Base-by-base conservation (phyloP, 2,329 filamentous ascomycete genomes). In the Botrytis hyacinthi region DNA sequence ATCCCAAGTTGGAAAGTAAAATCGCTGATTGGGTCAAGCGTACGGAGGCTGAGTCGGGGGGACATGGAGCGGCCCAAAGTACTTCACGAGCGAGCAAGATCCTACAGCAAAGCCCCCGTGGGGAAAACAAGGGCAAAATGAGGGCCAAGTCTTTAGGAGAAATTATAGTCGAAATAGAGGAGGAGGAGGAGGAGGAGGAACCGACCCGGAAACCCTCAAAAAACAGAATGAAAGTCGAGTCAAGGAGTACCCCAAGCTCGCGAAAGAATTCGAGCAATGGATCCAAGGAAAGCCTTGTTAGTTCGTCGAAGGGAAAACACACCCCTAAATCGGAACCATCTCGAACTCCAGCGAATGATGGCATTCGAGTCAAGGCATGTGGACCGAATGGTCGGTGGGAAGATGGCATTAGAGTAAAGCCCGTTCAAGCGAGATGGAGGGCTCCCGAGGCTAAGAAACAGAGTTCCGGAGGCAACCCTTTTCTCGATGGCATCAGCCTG, bases 21-120 rank as follows among this genome's bases (percentile, higher is more conserved):
- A 87, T 91, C 75, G 86, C 87, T 76, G 87, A 89, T 66, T 91
- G 89, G 90, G 89, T 88, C 0, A 77, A 78, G 60, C 75, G 78
- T 29, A 79, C 75, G 18, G 76, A 74, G 48, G 71, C 71, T 46
- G 71, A 72, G 14, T 12, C 71, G 8, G 40, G 26, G 35, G 32
- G 44, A 18, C 37, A 68, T 26, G 46, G 29, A 48, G 71, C 22
- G 26, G 26, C 57, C 12, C 62, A 72, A 22, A 22, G 54, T 46
- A 29, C 44, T 10, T n/a, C 71, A 26, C 63, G 51, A 51, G 16
- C 42, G 16, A 67, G 37, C 57, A 69, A 62, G 16, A 69, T 32
- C 71, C 32, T 68, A 65, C 61, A 75, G 62, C 71, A 42, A 42
- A 57, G 75, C 72, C 22, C 14, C 37, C 51, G 63, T 20, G 51